These are phyloP conservation scores for Trichoderma sp. DNA, from an alignment of 2,329 filamentous ascomycete genomes.

Conservation along the genomic window DNA sequence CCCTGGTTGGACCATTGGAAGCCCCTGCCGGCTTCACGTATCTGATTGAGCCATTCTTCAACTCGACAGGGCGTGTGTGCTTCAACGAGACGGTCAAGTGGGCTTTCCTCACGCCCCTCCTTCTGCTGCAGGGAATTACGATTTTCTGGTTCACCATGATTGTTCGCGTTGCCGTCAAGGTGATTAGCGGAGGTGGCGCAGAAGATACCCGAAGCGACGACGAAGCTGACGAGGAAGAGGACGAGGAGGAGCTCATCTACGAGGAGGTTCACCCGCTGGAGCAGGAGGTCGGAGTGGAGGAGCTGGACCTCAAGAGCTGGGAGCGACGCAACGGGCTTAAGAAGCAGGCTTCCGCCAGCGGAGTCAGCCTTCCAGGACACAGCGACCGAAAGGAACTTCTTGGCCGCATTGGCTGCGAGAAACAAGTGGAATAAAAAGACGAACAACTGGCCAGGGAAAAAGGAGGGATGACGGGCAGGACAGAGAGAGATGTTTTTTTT, in stretches of 20 bases:
- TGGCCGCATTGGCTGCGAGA: slow-evolving; percentile 80
- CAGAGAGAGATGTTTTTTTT: neutral
- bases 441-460: neutral
- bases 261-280: slow-evolving; percentile 62
- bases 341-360: slow-evolving; percentile 54
- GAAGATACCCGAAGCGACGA: slow-evolving; percentile 89
- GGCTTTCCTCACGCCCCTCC: slow-evolving; percentile 74
- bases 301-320: slow-evolving; percentile 66
- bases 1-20: slow-evolving; percentile 55
- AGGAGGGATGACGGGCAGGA: neutral
- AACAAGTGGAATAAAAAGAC: slow-evolving; percentile 57
- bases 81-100: slow-evolving; percentile 74
- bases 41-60: slow-evolving; percentile 71
- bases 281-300: slow-evolving; percentile 74
- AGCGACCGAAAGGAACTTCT: slow-evolving; percentile 79
- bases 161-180: slow-evolving; percentile 75
- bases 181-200: slow-evolving; percentile 73
- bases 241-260: slow-evolving; percentile 55
- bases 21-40: slow-evolving; percentile 56
- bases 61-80: slow-evolving; percentile 74
- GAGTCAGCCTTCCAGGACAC: slow-evolving; percentile 68
- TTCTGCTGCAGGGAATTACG: slow-evolving; percentile 77
- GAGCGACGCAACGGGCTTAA: slow-evolving; percentile 58
- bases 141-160: slow-evolving; percentile 92
- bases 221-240: slow-evolving; percentile 69